Evolutionary conservation across 352 stramenopile genomes (phyloP), one percentile per base, ranked within the genome.

Genomic region (Globisporangium ultimum): DNA sequence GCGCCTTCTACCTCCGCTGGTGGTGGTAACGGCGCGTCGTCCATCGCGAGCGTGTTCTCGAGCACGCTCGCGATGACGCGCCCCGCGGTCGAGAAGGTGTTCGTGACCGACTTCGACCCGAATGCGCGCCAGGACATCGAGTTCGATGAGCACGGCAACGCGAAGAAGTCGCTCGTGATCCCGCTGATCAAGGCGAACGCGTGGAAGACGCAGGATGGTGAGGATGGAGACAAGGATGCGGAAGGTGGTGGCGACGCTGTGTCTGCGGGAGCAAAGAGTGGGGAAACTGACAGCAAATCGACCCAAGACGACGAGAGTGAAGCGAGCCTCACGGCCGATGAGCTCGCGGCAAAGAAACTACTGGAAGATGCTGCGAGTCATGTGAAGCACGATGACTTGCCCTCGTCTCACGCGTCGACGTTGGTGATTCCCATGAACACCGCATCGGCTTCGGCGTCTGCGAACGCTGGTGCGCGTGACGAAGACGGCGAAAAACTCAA

Each of bases 71-170:
- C 57, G 3, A 59, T 49, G 34, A 64, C 7, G 28, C 28, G 62
- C 10, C 50, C 53, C 7, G 47, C 32, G 1, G 49, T 62, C 11
- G 70, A 78, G 60, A 85, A 87, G 50, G 71, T 89, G 17, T 90
- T 84, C 59, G 80, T 93, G n/a, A 88, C 81, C 38, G 78, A 84
- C 52, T 93, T 91, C 36, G 76, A 89, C 46, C 71, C 80, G 3
- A 63, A 58, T 46, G 67, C 71, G 38, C 73, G 73, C 9, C 47
- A 57, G 32, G 34, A 60, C 28, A 63, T 75, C n/a, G 55, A 61
- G 10, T 66, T 65, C 21, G 67, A 75, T 36, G 67, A 56, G 17
- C 36, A 55, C n/a, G 55, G 46, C 14, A 55, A 66, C 32, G 54
- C 64, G 53, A 66, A 66, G 48, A 48, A 57, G 36, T 62, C 76